These are phyloP conservation scores for Saccharomycopsis oosterbeekiorum DNA, from an alignment of 805 yeast species.

Conservation along the genomic window DNA sequence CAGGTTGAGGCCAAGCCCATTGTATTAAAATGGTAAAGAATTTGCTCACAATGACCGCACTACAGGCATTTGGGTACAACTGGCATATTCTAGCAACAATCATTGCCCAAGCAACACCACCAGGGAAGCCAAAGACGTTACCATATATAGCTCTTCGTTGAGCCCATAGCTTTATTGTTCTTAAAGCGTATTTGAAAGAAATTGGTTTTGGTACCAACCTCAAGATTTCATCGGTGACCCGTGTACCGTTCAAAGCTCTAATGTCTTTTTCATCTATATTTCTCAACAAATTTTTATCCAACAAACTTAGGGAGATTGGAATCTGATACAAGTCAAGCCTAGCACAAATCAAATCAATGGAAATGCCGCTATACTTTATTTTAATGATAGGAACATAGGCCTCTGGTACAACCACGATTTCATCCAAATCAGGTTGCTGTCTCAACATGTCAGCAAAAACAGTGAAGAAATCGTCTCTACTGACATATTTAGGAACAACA, in stretches of 20 bases:
- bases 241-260: constrained; percentile 86
- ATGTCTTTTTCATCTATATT: constrained; percentile 88
- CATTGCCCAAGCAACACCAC: constrained; percentile 99
- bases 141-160: constrained; percentile 90
- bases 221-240: constrained; percentile 93
- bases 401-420: constrained; percentile 88
- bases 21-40: constrained; percentile 77
- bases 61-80: constrained; percentile 89
- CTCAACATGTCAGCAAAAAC: constrained; percentile 66
- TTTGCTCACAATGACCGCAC: constrained; percentile 82
- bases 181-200: constrained; percentile 82
- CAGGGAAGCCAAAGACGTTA: constrained; percentile 94
- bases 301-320: constrained; percentile 61
- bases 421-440: constrained; percentile 73
- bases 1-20: constrained; percentile 99
- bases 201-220: constrained; percentile 85
- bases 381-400: constrained; percentile 97
- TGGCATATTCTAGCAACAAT: constrained; percentile 96
- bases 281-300: constrained; percentile 75
- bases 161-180: constrained; percentile 96
- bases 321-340: constrained; percentile 74
- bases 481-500: constrained; percentile 95
- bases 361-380: constrained; percentile 80
- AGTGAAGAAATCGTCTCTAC: constrained; percentile 79
- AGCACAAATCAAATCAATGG: constrained; percentile 86